A percentile compares a stretch with the other conserved stretches of the same genome.
These are phyloP conservation scores for Ambispora gerdemannii DNA, from an alignment of 192 early-diverging fungal genomes.

Conservation along the genomic window DNA sequence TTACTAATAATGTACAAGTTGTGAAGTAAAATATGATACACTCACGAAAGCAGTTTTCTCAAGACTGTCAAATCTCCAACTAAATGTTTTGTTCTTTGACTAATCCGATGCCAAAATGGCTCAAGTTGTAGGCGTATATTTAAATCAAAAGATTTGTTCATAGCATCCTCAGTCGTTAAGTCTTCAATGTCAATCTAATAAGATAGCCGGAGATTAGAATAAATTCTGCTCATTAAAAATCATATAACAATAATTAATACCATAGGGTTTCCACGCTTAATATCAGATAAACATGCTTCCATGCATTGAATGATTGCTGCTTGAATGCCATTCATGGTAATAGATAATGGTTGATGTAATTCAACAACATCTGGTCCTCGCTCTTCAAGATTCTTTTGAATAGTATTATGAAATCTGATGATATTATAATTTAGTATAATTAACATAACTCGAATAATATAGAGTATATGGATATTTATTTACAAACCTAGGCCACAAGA, in stretches of 20 bases:
- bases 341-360: conserved; percentile 71
- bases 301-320: conserved; percentile 81
- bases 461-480: conserved; percentile 27
- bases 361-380: conserved; percentile 64
- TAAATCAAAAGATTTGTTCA: conserved; percentile 82
- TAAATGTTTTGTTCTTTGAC: conserved; percentile 67
- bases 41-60: conserved; percentile 61
- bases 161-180: conserved; percentile 80
- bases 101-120: conserved; percentile 85
- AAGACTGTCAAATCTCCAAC: conserved; percentile 71
- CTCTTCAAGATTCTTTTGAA: conserved; percentile 53
- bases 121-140: conserved; percentile 74
- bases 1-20: not conserved
- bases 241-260: conserved; percentile 47
- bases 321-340: conserved; percentile 79
- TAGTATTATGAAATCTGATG: conserved; percentile 63
- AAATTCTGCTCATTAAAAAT: too few species aligned
- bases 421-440: conserved; percentile 4
- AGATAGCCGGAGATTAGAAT: not conserved
- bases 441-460: conserved; percentile 14
- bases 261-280: conserved; percentile 58
- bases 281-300: conserved; percentile 70
- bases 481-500: conserved; percentile 80
- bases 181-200: conserved; percentile 73
- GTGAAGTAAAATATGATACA: conserved; percentile 17